Base-by-base conservation (phyloP, 176 grass and related monocot genomes). In the Lolium rigidum region DNA sequence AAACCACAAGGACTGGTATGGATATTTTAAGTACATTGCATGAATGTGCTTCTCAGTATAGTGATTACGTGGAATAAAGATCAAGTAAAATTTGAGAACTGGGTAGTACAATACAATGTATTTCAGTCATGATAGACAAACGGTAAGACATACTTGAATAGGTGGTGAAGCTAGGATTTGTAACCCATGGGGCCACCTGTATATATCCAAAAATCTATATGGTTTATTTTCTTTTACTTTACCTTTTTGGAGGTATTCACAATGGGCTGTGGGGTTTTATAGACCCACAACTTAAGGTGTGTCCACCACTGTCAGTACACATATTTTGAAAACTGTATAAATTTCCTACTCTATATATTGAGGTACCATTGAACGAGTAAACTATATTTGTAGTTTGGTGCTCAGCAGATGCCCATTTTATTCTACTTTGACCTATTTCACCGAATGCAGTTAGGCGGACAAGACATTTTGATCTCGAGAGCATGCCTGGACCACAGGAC, bases 401-500 rank as follows among this genome's bases (percentile, higher is more conserved):
- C 61, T 77, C 16, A 70, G 69, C 22, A 55, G n/a, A 25, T 85
- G 37, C 15, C 31, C 28, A 69, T 55, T n/a, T 18, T 10, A 59
- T 86, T 74, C 68, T 50, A 18, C 72, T 78, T 86, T 83, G 62
- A 80, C 58, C 57, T 82, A 62, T 66, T 89, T 26, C 62, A 81
- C n/a, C 14, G 57, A 78, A 84, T 96, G 49, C 88, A 96, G 97
- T 64, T 39, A 91, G 94, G 74, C 85, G 92, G 82, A 55, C 85
- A 88, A 89, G 92, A 66, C 84, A 93, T 80, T 74, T 93, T 50
- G 86, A 96, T 90, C 69, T 91, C 82, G 97, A 94, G 51, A 88
- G 90, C 82, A 93, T 95, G 85, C 97, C 97, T 85, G 87, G 87
- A 85, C 80, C 85, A 78, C 87, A 88, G 10, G 90, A 99, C 87